These are phyloP conservation scores for Chlamydomonas schloesseri DNA, from an alignment of 139 green algal species.

Conservation along the genomic window DNA sequence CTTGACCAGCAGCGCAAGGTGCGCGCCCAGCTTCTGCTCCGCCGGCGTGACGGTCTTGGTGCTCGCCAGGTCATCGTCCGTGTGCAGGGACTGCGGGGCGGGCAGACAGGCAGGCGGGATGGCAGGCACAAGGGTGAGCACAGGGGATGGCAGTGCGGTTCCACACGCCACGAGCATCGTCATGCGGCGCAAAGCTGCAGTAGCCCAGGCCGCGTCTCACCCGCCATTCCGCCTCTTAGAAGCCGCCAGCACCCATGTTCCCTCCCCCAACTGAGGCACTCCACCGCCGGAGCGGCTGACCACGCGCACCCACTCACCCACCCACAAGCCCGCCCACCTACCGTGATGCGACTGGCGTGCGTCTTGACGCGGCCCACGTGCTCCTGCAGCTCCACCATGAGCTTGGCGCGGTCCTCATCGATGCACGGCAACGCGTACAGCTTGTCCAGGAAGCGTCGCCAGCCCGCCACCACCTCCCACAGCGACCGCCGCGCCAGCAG, in stretches of 20 bases:
- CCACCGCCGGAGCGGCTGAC: no score
- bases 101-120: neutral
- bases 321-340: neutral
- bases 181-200: no score
- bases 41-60: slow-evolving; percentile 42
- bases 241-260: no score
- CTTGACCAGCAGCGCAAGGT: slow-evolving; percentile 48
- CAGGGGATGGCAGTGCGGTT: no score
- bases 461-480: slow-evolving; percentile 48
- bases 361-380: slow-evolving; percentile 26
- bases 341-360: slow-evolving; percentile 30
- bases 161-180: no score
- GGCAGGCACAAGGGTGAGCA: no score
- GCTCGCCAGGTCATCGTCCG: slow-evolving; percentile 47
- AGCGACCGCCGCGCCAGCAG: slow-evolving; percentile 37
- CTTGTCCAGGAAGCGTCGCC: slow-evolving; percentile 44
- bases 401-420: neutral
- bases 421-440: slow-evolving; percentile 41
- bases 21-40: slow-evolving; percentile 55
- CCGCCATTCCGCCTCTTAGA: no score
- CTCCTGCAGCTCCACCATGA: slow-evolving; percentile 35
- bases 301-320: no score
- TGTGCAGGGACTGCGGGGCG: slow-evolving; percentile 31
- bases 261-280: no score
- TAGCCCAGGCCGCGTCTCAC: no score